Evolutionary conservation across 1,284 basidiomycete genomes (phyloP), one percentile per base, ranked within the genome.

Genomic region (Malassezia brasiliensis): DNA sequence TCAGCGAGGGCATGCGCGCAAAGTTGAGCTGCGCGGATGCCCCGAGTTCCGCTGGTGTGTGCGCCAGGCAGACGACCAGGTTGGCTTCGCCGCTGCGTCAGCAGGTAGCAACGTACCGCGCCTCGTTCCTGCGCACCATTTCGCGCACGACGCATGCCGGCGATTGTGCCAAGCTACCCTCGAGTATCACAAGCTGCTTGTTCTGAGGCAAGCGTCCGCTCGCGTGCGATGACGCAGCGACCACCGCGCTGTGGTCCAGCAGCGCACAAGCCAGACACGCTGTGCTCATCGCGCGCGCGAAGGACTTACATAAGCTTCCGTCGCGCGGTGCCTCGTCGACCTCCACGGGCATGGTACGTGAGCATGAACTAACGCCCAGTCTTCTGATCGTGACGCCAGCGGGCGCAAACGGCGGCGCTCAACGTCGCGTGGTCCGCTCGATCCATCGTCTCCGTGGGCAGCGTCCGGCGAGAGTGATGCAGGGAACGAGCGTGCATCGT

Each of bases 161-260:
- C 4, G 64, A 65, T 35, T 67, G 67, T 15, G 62, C 63, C 19
- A 62, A n/a, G n/a, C 56, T 59, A 34, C 67, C 66, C 42, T 65
- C 64, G 14, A 69, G 31, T 7, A 69, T 35, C 4, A 66, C 55
- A 8, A 69, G 57, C 56, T 68, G 63, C 46, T 60, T 66, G n/a
- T 35, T 39, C 11, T 49, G 47, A 3, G 53, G 53, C 25, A 52
- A 22, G 8, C 41, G 32, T 5, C 38, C 34, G 35, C 17, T 15
- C 17, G 25, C 34, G 22, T 22, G 31, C 35, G 38, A 12, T 2
- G 31, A 39, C 14, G 20, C 22, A 28, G 44, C 38, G 15, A 36
- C 35, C 5, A 11, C 47, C n/a, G 42, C 42, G 25, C 36, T 45
- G 37, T 52, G 55, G 38, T 51, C 22, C n/a, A 57, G 50, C 44